A percentile compares a stretch with the other conserved stretches of the same genome.
phyloP scores from a whole-genome alignment of 306 rosid species.

The Delonix regia region DNA sequence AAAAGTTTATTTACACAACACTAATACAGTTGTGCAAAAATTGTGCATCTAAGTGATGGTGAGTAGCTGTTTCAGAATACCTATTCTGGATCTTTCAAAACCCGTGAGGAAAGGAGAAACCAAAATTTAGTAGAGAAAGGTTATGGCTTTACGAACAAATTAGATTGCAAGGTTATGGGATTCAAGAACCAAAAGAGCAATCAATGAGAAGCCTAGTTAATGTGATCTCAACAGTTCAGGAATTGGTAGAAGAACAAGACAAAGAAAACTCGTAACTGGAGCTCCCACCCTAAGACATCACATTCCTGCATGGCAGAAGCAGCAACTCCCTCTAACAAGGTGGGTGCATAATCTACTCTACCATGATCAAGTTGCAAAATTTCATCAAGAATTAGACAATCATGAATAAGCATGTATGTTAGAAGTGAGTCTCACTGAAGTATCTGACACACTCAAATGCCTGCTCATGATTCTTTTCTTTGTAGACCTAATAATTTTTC shows the following conservation, averaged over 20 bases:
- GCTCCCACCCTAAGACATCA: background rate
- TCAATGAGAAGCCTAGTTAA: background rate
- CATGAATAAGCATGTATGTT: background rate
- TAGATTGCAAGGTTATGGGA: background rate
- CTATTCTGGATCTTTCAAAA: too few species aligned
- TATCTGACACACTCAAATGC: background rate
- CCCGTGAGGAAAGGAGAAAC: too few species aligned
- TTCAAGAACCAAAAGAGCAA: background rate
- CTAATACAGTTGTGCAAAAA: background rate
- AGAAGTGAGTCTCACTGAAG: background rate
- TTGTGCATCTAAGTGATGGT: background rate
- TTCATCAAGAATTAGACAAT: slow-evolving; percentile 37
- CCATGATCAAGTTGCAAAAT: background rate
- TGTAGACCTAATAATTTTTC: background rate
- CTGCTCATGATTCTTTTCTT: background rate
- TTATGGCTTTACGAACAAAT: background rate
- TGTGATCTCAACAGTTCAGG: background rate
- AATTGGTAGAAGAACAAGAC: background rate
- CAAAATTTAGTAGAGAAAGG: too few species aligned
- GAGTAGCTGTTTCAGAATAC: too few species aligned
- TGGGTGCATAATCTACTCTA: background rate
- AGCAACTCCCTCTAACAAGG: background rate
- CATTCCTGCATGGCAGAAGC: background rate
- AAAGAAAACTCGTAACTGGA: background rate
- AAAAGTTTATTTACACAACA: background rate